A percentile compares a stretch with the other conserved stretches of the same genome.
Conservation (phyloP, 306 rosid species). For the Vigna nakashimae region DNA sequence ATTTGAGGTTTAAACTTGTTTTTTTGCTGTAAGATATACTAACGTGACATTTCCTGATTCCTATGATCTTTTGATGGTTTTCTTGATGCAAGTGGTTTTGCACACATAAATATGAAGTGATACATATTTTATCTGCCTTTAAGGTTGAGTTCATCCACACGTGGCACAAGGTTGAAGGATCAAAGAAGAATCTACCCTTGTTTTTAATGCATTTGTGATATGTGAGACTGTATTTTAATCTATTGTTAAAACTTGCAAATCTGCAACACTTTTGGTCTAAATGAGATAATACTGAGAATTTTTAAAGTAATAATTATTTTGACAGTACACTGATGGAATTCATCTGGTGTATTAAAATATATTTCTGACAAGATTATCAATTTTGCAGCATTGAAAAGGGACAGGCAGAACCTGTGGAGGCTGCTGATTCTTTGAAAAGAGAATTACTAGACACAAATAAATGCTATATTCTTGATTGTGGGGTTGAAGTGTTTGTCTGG, state of each 20-base stretch:
- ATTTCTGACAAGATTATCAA: constrained; percentile 38
- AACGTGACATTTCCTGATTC: constrained; percentile 15
- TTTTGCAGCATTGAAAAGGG: constrained; percentile 79
- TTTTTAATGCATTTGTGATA: constrained; percentile 26
- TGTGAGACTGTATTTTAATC: not conserved
- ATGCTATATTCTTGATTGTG: constrained; percentile 85
- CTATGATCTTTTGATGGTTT: constrained; percentile 21
- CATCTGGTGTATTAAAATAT: constrained; percentile 20
- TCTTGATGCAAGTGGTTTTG: constrained; percentile 27
- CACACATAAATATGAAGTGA: constrained; percentile 6
- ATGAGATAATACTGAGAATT: not conserved
- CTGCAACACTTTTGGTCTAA: not conserved
- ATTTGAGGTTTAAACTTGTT: constrained; percentile 35
- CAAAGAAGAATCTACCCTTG: constrained; percentile 19
- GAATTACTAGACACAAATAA: constrained; percentile 77
- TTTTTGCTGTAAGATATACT: constrained; percentile 5
- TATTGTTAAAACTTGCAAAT: constrained; percentile 1
- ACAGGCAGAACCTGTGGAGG: constrained; percentile 60
- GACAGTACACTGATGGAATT: constrained; percentile 30
- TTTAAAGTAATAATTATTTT: constrained; percentile 2
- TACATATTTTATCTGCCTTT: not conserved
- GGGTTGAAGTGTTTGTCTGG: constrained; percentile 85
- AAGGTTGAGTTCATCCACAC: constrained; percentile 2
- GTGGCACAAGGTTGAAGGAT: constrained; percentile 1
- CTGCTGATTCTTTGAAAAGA: constrained; percentile 72